Conservation (phyloP, 805 yeast genomes). For the Lachancea fermentati region DNA sequence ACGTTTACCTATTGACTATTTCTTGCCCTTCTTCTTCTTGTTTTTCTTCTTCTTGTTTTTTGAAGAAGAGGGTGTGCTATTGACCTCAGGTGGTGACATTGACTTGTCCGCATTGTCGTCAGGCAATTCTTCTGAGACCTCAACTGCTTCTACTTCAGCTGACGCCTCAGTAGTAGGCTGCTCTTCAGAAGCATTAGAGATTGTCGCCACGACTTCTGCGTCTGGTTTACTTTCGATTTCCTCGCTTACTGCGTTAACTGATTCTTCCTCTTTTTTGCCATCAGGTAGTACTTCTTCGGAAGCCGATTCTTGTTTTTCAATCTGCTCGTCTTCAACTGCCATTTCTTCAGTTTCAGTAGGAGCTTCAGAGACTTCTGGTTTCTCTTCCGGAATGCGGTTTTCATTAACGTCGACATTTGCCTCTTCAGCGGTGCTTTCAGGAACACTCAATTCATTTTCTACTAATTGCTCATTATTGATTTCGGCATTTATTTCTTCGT, state of each 20-base stretch:
- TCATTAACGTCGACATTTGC: constrained; percentile 6
- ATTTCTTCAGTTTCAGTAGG: too few species aligned
- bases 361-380: constrained; percentile 14
- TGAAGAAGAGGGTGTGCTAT: constrained; percentile 10
- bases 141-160: constrained; percentile 1
- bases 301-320: constrained; percentile 8
- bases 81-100: constrained; percentile 12
- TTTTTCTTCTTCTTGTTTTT: constrained; percentile 27
- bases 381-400: constrained; percentile 10
- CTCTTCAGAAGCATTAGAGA: constrained; percentile 4
- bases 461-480: constrained; percentile 3
- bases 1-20: constrained; percentile 4
- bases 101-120: constrained; percentile 14
- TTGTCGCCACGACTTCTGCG: constrained; percentile 13
- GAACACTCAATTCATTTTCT: constrained; percentile 7
- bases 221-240: constrained; percentile 15
- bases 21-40: constrained; percentile 24
- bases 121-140: constrained; percentile 10
- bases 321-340: constrained; percentile 12
- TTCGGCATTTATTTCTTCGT: constrained; percentile 9
- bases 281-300: constrained; percentile 11
- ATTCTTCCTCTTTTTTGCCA: constrained; percentile 8
- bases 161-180: not conserved
- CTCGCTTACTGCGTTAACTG: constrained; percentile 8
- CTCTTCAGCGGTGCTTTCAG: constrained; percentile 9